These are phyloP conservation scores for Pinus tabuliformis DNA, from an alignment of 75 land plant genomes.

Conservation along the genomic window DNA sequence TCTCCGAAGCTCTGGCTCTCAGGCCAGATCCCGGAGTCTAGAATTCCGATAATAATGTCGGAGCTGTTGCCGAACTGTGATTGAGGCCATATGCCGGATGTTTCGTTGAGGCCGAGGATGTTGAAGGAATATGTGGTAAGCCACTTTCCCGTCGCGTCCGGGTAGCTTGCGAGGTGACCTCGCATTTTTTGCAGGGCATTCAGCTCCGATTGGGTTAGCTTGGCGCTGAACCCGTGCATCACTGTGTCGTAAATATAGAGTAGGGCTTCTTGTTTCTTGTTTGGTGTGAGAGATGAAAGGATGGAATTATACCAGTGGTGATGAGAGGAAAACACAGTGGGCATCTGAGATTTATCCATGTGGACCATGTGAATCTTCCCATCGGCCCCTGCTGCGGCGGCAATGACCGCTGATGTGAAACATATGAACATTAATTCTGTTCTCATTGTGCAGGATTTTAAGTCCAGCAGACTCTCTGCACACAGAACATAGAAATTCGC, in stretches of 20 bases:
- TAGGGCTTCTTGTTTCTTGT: background rate
- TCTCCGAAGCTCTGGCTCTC: slow-evolving; percentile 20
- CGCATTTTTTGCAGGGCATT: background rate
- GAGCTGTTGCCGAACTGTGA: background rate
- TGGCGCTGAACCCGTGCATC: slow-evolving; percentile 22
- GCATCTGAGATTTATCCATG: background rate
- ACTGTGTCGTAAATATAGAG: slow-evolving; percentile 17
- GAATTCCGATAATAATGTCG: background rate
- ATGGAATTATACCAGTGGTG: background rate
- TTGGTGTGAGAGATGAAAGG: background rate
- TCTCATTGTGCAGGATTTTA: too few relatives aligned
- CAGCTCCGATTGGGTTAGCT: slow-evolving; percentile 11
- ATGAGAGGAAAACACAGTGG: background rate
- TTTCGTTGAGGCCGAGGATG: background rate
- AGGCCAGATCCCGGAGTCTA: slow-evolving; percentile 14
- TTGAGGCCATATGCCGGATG: background rate
- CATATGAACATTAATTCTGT: too few relatives aligned
- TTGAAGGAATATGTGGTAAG: background rate
- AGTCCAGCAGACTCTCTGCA: too few relatives aligned
- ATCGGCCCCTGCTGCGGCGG: too few relatives aligned
- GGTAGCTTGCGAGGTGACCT: background rate
- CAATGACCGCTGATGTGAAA: too few relatives aligned
- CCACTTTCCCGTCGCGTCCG: background rate
- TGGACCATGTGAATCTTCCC: background rate
- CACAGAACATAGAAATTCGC: too few relatives aligned